Base-by-base conservation (phyloP, 805 yeast species). In the Nakazawaea ambrosiae region DNA sequence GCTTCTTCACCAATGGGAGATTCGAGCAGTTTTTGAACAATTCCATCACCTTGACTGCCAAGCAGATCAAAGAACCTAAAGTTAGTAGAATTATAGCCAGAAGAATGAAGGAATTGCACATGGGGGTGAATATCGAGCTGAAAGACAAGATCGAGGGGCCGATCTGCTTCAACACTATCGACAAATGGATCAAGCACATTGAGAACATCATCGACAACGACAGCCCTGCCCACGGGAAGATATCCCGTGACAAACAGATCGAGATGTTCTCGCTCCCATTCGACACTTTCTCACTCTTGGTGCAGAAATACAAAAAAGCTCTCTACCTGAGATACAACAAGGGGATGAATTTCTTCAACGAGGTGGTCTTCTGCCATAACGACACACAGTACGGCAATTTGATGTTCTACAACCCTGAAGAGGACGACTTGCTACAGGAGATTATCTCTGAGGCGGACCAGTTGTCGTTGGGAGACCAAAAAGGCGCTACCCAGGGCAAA, bases 351-450 rank as follows among this genome's bases (percentile, higher is more conserved):
- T 57, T 77, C 26, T 59, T 65, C 34, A 62, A 66, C 11, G 65
- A 69, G 37, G 65, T 84, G 43, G 87, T 75, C 11, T 92, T 92
- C 54, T 87, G 96, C 49, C 98, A 92, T 60, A 92, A 92, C 53
- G 98, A 90, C 58, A 83, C 97, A 1, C 98, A 92, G 58, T 90
- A 92, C 55, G 98, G 98, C 24, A 92, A 92, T 53, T 67, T 92
- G 45, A 65, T 92, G 39, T 74, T 90, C 32, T 61, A 60, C 45
- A 54, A 50, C 33, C 43, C 43, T 19, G 41, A 33, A 20, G 32
- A 27, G 3, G 40, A 37, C 14, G 36, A 27, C 22, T 25, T 33
- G 22, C 12, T 31, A 3, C 31, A 39, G 19, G 33, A 27, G 22
- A 33, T 38, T 18, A 35, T 38, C 12, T 38, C 41, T 9, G 25